A percentile compares a stretch with the other conserved stretches of the same genome.
Evolutionary conservation across 2,329 filamentous ascomycete species (phyloP).

Genomic region (Zymoseptoria brevis): DNA sequence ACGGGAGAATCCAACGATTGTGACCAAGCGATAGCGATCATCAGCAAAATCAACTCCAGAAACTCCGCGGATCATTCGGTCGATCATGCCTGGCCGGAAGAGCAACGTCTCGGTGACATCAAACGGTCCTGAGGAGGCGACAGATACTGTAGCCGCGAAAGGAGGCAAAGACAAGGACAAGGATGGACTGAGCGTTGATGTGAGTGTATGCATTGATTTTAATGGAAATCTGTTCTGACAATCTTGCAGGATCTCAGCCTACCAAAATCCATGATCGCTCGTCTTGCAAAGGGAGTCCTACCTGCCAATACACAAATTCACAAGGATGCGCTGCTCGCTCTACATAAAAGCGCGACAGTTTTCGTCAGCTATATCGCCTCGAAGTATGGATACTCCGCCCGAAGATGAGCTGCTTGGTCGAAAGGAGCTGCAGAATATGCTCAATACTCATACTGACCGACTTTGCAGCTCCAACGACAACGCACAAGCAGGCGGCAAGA

Average conservation of each 20-base stretch:
- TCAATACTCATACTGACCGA: conserved; percentile 4
- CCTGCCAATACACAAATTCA: conserved; percentile 77
- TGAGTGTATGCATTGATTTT: conserved; percentile 14
- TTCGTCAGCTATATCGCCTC: conserved; percentile 74
- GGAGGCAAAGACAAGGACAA: conserved; percentile 21
- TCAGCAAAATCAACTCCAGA: background rate
- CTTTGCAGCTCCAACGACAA: conserved; percentile 60
- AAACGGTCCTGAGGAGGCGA: conserved; percentile 32
- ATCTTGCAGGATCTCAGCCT: conserved; percentile 34
- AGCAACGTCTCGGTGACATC: conserved; percentile 37
- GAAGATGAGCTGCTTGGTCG: background rate
- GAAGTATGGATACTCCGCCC: conserved; percentile 48
- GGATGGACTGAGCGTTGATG: conserved; percentile 39
- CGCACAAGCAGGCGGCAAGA: conserved; percentile 59
- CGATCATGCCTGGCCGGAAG: conserved; percentile 40
- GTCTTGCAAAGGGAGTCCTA: conserved; percentile 70
- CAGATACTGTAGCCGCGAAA: conserved; percentile 21
- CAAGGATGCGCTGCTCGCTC: conserved; percentile 68
- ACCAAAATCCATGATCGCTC: conserved; percentile 72
- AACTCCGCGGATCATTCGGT: background rate
- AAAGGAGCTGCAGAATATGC: background rate
- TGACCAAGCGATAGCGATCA: background rate
- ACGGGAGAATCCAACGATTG: background rate
- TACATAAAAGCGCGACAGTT: conserved; percentile 74
- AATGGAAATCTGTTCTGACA: background rate